These are phyloP conservation scores for Phytophthora tentaculata DNA, from an alignment of 352 stramenopile species.

Conservation along the genomic window DNA sequence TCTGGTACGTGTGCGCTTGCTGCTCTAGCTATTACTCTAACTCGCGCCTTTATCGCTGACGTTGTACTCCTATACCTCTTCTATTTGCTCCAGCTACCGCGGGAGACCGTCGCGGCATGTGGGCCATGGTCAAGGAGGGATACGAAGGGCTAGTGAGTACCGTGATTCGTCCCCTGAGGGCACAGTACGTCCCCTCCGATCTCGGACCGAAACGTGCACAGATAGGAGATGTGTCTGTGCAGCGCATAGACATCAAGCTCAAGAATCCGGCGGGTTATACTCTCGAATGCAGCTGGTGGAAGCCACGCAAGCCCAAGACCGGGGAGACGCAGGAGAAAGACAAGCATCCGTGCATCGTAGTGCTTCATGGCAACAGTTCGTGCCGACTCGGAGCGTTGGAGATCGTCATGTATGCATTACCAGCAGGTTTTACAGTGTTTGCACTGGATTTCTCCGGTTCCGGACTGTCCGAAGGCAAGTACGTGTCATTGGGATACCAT, in stretches of 20 bases:
- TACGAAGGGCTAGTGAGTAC: slow-evolving; percentile 86
- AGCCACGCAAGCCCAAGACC: slow-evolving; percentile 41
- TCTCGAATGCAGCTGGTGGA: slow-evolving; percentile 90
- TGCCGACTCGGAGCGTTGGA: slow-evolving; percentile 75
- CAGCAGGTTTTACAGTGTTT: slow-evolving; percentile 84
- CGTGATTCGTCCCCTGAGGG: slow-evolving; percentile 77
- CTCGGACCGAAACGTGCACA: slow-evolving; percentile 66
- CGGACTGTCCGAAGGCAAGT: slow-evolving; percentile 80
- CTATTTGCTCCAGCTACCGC: slow-evolving; percentile 32
- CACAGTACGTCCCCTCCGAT: slow-evolving; percentile 66
- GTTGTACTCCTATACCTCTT: slow-evolving; percentile 16
- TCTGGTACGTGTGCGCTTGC: slow-evolving; percentile 28
- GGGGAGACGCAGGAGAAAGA: slow-evolving; percentile 14
- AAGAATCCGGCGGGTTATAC: slow-evolving; percentile 77
- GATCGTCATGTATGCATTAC: slow-evolving; percentile 79
- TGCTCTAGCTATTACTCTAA: not conserved
- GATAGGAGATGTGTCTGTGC: slow-evolving; percentile 63
- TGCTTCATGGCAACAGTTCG: slow-evolving; percentile 87
- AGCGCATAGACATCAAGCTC: slow-evolving; percentile 75
- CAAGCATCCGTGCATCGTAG: slow-evolving; percentile 77
- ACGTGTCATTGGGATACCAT: slow-evolving; percentile 84
- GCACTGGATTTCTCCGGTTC: slow-evolving; percentile 83
- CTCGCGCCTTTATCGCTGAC: slow-evolving; percentile 3
- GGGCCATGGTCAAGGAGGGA: slow-evolving; percentile 81
- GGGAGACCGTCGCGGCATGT: slow-evolving; percentile 72